Percentiles rank a stretch among this genome's conserved stretches.
Conservation (phyloP, 1,284 basidiomycete species). For the Chalciporus sp. region DNA sequence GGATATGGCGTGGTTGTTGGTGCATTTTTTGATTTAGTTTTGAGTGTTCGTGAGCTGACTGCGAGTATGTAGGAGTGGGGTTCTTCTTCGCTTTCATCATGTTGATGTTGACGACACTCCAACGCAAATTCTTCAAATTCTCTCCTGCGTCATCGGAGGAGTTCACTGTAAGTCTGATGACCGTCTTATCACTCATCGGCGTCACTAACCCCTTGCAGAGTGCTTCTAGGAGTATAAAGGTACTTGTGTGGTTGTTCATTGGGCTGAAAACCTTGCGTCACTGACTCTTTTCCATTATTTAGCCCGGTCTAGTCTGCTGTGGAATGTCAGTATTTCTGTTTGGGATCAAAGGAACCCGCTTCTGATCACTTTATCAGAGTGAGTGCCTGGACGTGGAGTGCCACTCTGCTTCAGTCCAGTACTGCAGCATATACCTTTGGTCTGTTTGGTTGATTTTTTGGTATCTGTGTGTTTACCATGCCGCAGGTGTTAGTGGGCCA, state of each 20-base stretch:
- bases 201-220: constrained; percentile 27
- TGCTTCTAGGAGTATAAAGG: constrained; percentile 52
- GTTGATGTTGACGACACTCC: constrained; percentile 46
- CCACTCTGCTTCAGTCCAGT: constrained; percentile 59
- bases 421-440: constrained; percentile 58
- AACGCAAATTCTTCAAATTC: constrained; percentile 50
- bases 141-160: constrained; percentile 56
- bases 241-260: constrained; percentile 10
- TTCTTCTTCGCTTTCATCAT: constrained; percentile 53
- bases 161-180: constrained; percentile 44
- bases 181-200: background rate
- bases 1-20: constrained; percentile 55
- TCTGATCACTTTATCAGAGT: constrained; percentile 44
- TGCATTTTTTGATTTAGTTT: constrained; percentile 18
- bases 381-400: constrained; percentile 61
- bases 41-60: background rate
- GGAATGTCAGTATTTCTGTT: constrained; percentile 45
- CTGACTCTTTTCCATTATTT: constrained; percentile 29
- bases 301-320: constrained; percentile 69
- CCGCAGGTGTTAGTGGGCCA: constrained; percentile 46
- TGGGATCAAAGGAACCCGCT: background rate
- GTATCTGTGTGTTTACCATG: constrained; percentile 1
- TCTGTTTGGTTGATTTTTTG: constrained; percentile 13
- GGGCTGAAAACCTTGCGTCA: background rate
- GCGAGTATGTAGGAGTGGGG: constrained; percentile 42